Conservation (phyloP, 2,329 filamentous ascomycete genomes). For the Aphanoascus verrucosus region DNA sequence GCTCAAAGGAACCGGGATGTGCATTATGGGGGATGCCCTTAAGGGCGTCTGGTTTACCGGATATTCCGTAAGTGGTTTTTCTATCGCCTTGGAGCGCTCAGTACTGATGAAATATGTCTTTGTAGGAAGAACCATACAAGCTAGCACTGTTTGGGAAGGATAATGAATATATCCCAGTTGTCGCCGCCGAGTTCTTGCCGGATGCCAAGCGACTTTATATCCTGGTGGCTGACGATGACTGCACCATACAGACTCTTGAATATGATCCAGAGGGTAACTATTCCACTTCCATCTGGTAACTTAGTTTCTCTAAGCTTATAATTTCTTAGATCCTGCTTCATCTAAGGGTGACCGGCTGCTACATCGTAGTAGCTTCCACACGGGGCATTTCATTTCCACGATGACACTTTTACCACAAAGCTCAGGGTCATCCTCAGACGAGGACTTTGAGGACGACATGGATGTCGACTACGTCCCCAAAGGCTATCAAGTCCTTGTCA, state of each 20-base stretch:
- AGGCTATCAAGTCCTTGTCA: conserved; percentile 51
- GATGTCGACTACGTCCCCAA: conserved; percentile 24
- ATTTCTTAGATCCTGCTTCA: conserved; percentile 73
- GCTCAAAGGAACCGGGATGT: conserved; percentile 71
- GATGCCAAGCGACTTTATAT: conserved; percentile 74
- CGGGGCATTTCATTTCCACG: conserved; percentile 64
- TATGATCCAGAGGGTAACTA: conserved; percentile 83
- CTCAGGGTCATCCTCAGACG: conserved; percentile 33
- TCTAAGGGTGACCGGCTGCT: conserved; percentile 79
- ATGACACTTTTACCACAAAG: conserved; percentile 65
- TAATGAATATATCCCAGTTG: conserved; percentile 62
- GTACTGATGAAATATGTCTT: background rate
- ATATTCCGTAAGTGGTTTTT: conserved; percentile 52
- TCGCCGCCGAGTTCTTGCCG: conserved; percentile 79
- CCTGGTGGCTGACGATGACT: conserved; percentile 70
- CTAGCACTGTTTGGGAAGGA: conserved; percentile 90
- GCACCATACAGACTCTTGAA: conserved; percentile 77
- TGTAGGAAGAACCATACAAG: conserved; percentile 79
- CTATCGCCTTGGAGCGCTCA: background rate
- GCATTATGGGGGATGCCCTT: conserved; percentile 76
- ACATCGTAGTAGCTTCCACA: conserved; percentile 77
- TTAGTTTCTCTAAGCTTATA: background rate
- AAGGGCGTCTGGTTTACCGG: conserved; percentile 95
- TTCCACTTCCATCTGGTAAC: background rate
- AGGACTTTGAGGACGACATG: conserved; percentile 30